Percentiles rank a stretch among this genome's conserved stretches.
These are phyloP conservation scores for Boletus edulis DNA, from an alignment of 768 basidiomycete species.

Conservation along the genomic window DNA sequence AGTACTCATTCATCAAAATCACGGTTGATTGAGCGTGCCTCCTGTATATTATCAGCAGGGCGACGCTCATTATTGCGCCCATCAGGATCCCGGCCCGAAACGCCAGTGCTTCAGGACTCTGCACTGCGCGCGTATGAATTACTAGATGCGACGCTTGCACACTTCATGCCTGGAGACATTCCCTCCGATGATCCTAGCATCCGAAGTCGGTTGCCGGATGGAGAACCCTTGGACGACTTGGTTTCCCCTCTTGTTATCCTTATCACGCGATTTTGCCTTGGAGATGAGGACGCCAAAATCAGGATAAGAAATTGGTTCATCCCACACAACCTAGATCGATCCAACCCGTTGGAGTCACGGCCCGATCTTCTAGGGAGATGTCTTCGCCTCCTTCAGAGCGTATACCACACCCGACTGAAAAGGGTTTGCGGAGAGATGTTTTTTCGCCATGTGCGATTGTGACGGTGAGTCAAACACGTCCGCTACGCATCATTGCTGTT, in stretches of 20 bases:
- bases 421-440: conserved; percentile 84
- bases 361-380: conserved; percentile 75
- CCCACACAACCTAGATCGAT: conserved; percentile 79
- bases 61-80: conserved; percentile 43
- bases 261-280: conserved; percentile 65
- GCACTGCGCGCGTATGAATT: conserved; percentile 66
- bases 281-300: conserved; percentile 54
- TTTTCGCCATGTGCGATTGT: conserved; percentile 76
- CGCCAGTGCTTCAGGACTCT: conserved; percentile 40
- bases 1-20: conserved; percentile 7
- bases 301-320: conserved; percentile 67
- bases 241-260: conserved; percentile 77
- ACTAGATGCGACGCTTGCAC: conserved; percentile 53
- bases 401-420: conserved; percentile 73
- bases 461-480: conserved; percentile 46
- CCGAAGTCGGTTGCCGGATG: conserved; percentile 40
- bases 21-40: conserved; percentile 26
- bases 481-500: neutral
- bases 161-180: conserved; percentile 65
- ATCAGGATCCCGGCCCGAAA: conserved; percentile 37
- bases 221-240: conserved; percentile 69
- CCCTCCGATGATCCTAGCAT: conserved; percentile 66
- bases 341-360: conserved; percentile 69
- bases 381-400: conserved; percentile 69
- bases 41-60: conserved; percentile 28